Conservation (phyloP, 2,329 filamentous ascomycete genomes). For the Colletotrichum orbiculare region DNA sequence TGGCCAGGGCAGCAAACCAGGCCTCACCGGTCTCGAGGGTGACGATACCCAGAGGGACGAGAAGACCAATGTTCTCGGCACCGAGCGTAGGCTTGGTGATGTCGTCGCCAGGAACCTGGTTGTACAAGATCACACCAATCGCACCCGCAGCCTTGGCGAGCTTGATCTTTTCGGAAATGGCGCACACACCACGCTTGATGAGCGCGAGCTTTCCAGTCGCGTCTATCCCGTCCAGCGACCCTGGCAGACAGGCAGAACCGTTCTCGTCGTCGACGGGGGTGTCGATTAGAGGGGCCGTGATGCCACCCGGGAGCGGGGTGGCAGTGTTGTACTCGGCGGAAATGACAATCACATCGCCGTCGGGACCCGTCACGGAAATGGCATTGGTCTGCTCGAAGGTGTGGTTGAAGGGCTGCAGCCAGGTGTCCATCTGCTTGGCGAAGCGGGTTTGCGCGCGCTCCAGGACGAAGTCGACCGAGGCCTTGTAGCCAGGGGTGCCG, state of each 20-base stretch:
- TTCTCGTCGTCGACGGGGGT: conserved; percentile 49
- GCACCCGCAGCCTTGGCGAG: conserved; percentile 55
- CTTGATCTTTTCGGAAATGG: conserved; percentile 55
- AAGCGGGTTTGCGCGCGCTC: conserved; percentile 46
- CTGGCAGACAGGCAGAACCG: conserved; percentile 53
- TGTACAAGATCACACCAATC: conserved; percentile 65
- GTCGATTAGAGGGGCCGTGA: conserved; percentile 50
- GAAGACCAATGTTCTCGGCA: conserved; percentile 48
- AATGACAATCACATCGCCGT: conserved; percentile 55
- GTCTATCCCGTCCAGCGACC: conserved; percentile 56
- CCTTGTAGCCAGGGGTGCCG: conserved; percentile 61
- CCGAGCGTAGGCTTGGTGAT: conserved; percentile 64
- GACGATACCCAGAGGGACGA: conserved; percentile 51
- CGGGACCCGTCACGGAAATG: conserved; percentile 57
- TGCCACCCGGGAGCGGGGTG: conserved; percentile 51
- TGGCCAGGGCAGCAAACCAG: conserved; percentile 48
- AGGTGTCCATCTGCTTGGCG: conserved; percentile 54
- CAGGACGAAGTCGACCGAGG: conserved; percentile 62
- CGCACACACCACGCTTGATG: conserved; percentile 56
- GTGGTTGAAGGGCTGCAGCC: conserved; percentile 50
- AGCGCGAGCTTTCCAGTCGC: conserved; percentile 56
- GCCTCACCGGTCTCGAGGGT: conserved; percentile 47
- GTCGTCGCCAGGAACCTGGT: conserved; percentile 62
- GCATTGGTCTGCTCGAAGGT: conserved; percentile 52
- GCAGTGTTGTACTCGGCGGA: conserved; percentile 58